Percentiles rank a stretch among this genome's conserved stretches.
Evolutionary conservation across 306 rosid genomes (phyloP).

Genomic region (Begonia peltatifolia): DNA sequence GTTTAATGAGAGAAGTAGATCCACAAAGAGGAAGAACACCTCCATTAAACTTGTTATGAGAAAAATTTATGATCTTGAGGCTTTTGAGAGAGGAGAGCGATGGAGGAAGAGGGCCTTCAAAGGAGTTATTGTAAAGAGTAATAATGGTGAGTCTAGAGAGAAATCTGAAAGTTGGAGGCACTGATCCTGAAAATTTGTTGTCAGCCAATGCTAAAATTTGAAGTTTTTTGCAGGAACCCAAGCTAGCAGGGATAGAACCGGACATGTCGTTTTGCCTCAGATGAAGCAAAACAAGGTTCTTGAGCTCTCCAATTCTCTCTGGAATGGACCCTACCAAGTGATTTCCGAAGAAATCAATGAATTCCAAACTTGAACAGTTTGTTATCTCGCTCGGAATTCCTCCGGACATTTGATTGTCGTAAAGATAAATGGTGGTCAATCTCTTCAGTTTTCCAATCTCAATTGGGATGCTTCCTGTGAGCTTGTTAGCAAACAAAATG

Average conservation of each 20-base stretch:
- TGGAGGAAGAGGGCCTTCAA: slow-evolving; percentile 72
- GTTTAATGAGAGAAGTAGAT: slow-evolving; percentile 35
- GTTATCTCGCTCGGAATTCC: slow-evolving; percentile 64
- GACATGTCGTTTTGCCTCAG: slow-evolving; percentile 77
- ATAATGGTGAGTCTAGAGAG: slow-evolving; percentile 57
- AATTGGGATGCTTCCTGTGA: slow-evolving; percentile 51
- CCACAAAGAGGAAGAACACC: slow-evolving; percentile 59
- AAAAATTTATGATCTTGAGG: slow-evolving; percentile 67
- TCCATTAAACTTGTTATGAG: slow-evolving; percentile 72
- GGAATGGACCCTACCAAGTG: slow-evolving; percentile 74
- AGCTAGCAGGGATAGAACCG: slow-evolving; percentile 83
- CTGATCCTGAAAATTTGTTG: slow-evolving; percentile 63
- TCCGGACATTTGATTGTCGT: slow-evolving; percentile 85
- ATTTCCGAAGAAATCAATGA: slow-evolving; percentile 80
- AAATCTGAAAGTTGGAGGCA: slow-evolving; percentile 67
- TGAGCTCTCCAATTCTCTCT: slow-evolving; percentile 58
- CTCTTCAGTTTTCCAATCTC: slow-evolving; percentile 68
- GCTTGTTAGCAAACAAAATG: slow-evolving; percentile 51
- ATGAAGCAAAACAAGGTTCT: slow-evolving; percentile 63
- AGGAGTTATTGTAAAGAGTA: slow-evolving; percentile 89
- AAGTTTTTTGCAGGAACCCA: slow-evolving; percentile 75
- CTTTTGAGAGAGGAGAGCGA: slow-evolving; percentile 60
- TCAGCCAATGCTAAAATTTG: slow-evolving; percentile 80
- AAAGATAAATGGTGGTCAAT: slow-evolving; percentile 49
- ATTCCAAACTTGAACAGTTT: slow-evolving; percentile 57